Evolutionary conservation across 1,139 yeast species (phyloP), one percentile per base, ranked within the genome.

Genomic region (Pichia sp.): DNA sequence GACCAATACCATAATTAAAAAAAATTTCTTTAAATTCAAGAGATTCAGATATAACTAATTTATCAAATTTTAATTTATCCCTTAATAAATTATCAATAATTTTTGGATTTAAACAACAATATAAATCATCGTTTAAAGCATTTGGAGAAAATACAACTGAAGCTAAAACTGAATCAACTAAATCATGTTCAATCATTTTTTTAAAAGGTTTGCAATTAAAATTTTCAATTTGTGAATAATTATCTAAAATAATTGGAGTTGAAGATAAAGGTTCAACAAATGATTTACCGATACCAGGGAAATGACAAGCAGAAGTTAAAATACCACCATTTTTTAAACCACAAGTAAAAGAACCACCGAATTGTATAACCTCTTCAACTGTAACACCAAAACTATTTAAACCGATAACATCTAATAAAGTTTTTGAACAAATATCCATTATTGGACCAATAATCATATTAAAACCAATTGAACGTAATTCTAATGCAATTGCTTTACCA

Each of bases 91-190:
- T 78, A 39, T 71, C 70, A n/a, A 80, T 65, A 4, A 80, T 65
- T n/a, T 73, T 63, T 4, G 83, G 83, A 24, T 79, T 73, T 45
- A 80, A 63, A 53, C 85, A 80, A 2, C 85, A 84, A 57, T 78
- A 83, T 39, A 76, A 70, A 53, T 79, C 86, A 51, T 76, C 78
- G 20, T 79, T 78, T 28, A 79, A 69, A 20, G 80, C 71, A 41
- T 77, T 74, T 1, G 86, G 86, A n/a, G 79, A 74, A 4, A 82
- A 83, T 51, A 83, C 79, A 4, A 84, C 84, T n/a, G 84, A 81
- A 4, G 77, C 82, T 63, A 74, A 69, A 27, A 78, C 63, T 0
- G 84, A 79, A 57, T 80, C 84, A 35, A 80, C 61, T 7, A 69
- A 49, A n/a, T 68, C 69, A 37, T 67, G 71, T 39, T 73, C 69